Evolutionary conservation across 768 basidiomycete genomes (phyloP).

Genomic region (Kwoniella sp.): DNA sequence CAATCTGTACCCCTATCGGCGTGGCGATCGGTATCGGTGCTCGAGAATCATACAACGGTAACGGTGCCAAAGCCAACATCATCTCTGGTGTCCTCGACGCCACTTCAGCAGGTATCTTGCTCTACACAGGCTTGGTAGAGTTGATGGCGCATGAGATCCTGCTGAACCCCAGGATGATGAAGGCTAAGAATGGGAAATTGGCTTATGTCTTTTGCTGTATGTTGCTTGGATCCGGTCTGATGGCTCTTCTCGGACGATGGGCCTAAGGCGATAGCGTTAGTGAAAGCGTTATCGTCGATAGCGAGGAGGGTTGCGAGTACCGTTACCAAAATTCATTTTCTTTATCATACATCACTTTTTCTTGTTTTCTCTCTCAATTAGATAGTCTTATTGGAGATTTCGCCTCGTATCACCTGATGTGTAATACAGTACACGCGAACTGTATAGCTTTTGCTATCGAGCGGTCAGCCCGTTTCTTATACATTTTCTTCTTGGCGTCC

Average conservation of each 20-base stretch:
- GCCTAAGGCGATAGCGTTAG: slow-evolving; percentile 65
- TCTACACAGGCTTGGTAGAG: slow-evolving; percentile 59
- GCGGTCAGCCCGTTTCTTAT: no score
- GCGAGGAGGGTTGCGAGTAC: no score
- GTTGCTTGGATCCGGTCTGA: slow-evolving; percentile 79
- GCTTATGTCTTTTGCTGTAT: slow-evolving; percentile 75
- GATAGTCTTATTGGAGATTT: no score
- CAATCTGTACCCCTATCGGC: slow-evolving; percentile 66
- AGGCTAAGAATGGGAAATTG: slow-evolving; percentile 67
- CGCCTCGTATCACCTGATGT: no score
- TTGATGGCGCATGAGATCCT: slow-evolving; percentile 93
- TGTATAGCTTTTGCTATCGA: no score
- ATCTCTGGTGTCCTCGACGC: slow-evolving; percentile 85
- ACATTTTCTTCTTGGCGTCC: no score
- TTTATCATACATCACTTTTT: no score
- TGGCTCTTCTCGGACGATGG: slow-evolving; percentile 89
- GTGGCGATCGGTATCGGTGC: slow-evolving; percentile 73
- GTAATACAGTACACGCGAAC: no score
- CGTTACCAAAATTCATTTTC: no score
- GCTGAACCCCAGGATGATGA: slow-evolving; percentile 82
- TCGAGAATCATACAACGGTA: slow-evolving; percentile 75
- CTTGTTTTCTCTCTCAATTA: no score
- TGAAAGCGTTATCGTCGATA: no score
- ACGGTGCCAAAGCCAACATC: slow-evolving; percentile 71
- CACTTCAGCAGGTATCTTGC: slow-evolving; percentile 79